Evolutionary conservation across 805 yeast species (phyloP).

Genomic region (Candida piceae): DNA sequence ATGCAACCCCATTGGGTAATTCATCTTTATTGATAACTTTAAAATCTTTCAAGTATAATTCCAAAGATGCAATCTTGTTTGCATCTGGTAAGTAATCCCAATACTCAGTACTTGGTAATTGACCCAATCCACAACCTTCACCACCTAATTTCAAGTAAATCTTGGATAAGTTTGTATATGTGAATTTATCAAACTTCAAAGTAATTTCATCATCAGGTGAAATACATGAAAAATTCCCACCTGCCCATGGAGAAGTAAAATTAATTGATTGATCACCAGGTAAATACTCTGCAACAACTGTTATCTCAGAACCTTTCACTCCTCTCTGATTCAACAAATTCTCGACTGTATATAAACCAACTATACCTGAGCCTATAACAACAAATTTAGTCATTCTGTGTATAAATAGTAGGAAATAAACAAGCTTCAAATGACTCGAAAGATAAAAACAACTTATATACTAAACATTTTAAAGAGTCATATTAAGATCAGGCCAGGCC

Average conservation of each 20-base stretch:
- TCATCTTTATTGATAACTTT: slow-evolving; percentile 31
- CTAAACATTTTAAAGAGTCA: too few relatives aligned
- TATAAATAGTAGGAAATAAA: too few relatives aligned
- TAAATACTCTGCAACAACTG: slow-evolving; percentile 56
- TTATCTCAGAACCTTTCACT: slow-evolving; percentile 38
- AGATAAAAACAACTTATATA: too few relatives aligned
- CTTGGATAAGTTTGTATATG: slow-evolving; percentile 44
- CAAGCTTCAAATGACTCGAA: too few relatives aligned
- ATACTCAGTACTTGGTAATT: slow-evolving; percentile 50
- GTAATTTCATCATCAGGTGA: slow-evolving; percentile 53
- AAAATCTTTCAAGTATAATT: slow-evolving; percentile 46
- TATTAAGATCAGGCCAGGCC: too few relatives aligned
- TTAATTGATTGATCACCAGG: slow-evolving; percentile 77
- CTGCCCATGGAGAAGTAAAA: slow-evolving; percentile 82
- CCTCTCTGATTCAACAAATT: slow-evolving; percentile 40
- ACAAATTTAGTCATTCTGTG: slow-evolving; percentile 15
- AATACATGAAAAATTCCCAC: slow-evolving; percentile 57
- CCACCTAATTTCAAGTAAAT: slow-evolving; percentile 48
- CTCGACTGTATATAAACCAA: slow-evolving; percentile 60
- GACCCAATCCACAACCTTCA: slow-evolving; percentile 47
- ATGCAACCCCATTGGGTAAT: slow-evolving; percentile 48
- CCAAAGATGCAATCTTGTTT: slow-evolving; percentile 42
- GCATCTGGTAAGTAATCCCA: slow-evolving; percentile 49
- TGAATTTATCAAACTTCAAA: slow-evolving; percentile 48
- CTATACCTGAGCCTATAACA: slow-evolving; percentile 52